A percentile compares a stretch with the other conserved stretches of the same genome.
These are phyloP conservation scores for Pleomassaria siparia DNA, from an alignment of 2,329 filamentous ascomycete species.

Conservation along the genomic window DNA sequence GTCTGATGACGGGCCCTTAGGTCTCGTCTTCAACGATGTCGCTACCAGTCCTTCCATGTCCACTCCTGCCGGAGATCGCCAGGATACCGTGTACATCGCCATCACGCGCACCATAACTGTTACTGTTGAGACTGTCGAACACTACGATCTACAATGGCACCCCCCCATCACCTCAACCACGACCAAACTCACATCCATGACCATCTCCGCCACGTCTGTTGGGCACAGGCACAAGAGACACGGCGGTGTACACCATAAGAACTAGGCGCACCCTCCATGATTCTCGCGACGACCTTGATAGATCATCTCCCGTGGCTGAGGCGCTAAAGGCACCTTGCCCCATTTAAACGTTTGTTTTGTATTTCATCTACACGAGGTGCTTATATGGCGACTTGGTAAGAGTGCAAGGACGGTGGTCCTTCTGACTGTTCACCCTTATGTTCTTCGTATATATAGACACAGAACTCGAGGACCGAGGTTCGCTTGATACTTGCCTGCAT, in stretches of 20 bases:
- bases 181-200: slow-evolving; percentile 26
- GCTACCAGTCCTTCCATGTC: background rate
- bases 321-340: too few relatives aligned
- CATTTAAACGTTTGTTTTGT: too few relatives aligned
- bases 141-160: slow-evolving; percentile 12
- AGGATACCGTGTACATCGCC: slow-evolving; percentile 25
- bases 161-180: too few relatives aligned
- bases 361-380: too few relatives aligned
- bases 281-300: background rate
- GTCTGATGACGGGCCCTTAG: background rate
- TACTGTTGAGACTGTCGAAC: slow-evolving; percentile 16
- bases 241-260: slow-evolving; percentile 7
- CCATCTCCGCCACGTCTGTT: slow-evolving; percentile 26
- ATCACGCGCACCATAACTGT: slow-evolving; percentile 31
- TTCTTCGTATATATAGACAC: too few relatives aligned
- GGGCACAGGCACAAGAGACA: slow-evolving; percentile 18
- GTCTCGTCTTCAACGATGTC: background rate
- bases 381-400: too few relatives aligned
- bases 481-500: too few relatives aligned
- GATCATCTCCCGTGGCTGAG: too few relatives aligned
- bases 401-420: too few relatives aligned
- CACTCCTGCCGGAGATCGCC: slow-evolving; percentile 18
- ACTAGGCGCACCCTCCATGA: slow-evolving; percentile 1
- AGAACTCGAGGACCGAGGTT: too few relatives aligned
- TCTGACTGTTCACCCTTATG: too few relatives aligned